These are phyloP conservation scores for Dissophora ornata DNA, from an alignment of 192 early-diverging fungal species.

Conservation along the genomic window DNA sequence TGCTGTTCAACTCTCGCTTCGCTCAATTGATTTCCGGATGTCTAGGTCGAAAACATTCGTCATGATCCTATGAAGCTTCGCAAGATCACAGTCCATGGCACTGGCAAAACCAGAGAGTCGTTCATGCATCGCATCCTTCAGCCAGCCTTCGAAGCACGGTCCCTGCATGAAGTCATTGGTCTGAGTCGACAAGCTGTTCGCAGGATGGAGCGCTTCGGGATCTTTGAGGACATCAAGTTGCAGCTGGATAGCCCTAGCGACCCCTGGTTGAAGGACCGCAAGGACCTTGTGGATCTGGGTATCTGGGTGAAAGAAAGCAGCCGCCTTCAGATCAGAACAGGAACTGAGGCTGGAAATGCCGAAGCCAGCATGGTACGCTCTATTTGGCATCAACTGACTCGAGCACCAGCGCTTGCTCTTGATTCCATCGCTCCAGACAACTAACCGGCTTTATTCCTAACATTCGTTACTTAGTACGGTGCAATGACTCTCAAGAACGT, in stretches of 20 bases:
- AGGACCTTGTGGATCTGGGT: slow-evolving; percentile 74
- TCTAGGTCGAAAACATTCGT: slow-evolving; percentile 40
- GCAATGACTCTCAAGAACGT: slow-evolving; percentile 82
- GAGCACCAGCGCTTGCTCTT: too few species aligned
- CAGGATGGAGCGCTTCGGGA: slow-evolving; percentile 71
- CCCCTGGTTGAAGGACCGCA: slow-evolving; percentile 50
- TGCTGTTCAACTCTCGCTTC: too few species aligned
- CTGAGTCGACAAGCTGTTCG: slow-evolving; percentile 64
- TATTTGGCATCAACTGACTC: not conserved
- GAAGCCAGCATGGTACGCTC: slow-evolving; percentile 88
- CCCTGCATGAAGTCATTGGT: slow-evolving; percentile 74
- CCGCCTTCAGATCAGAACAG: slow-evolving; percentile 83
- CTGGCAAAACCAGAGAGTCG: slow-evolving; percentile 56
- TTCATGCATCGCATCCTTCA: slow-evolving; percentile 59
- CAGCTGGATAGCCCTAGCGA: slow-evolving; percentile 69
- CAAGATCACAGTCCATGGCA: slow-evolving; percentile 51
- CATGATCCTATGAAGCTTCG: slow-evolving; percentile 51
- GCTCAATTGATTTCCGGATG: too few species aligned
- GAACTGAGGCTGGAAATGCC: slow-evolving; percentile 89
- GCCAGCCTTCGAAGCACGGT: slow-evolving; percentile 54
- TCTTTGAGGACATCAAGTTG: slow-evolving; percentile 76
- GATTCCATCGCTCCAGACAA: too few species aligned
- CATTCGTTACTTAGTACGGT: slow-evolving; percentile 38
- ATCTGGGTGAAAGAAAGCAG: slow-evolving; percentile 77
- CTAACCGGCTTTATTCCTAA: not conserved